Evolutionary conservation across 495 filamentous ascomycete genomes (phyloP), one percentile per base, ranked within the genome.

Genomic region (Clavariopsis aquatica): DNA sequence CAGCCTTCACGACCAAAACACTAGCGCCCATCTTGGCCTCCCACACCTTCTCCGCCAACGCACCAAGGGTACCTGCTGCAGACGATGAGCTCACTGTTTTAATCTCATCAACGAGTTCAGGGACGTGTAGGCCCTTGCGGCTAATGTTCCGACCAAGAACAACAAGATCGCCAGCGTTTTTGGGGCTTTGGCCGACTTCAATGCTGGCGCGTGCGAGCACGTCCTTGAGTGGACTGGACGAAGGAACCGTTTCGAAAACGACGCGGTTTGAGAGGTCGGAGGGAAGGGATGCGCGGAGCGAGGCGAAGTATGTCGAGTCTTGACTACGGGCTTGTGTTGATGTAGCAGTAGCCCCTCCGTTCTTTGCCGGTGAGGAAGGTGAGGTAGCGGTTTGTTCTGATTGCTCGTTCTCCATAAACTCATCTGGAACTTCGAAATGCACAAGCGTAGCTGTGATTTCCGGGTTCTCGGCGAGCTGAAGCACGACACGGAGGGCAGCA

Each of bases 81-180:
- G 49, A 55, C 15, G 70, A 22, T 17, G 38, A 43, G 2, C 8
- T 2, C 73, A 34, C 27, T 69, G 52, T 41, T 60, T 54, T 10
- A 71, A 72, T 66, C 31, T 63, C 65, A 17, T 71, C 60, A 3
- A 2, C 28, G 29, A 19, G 3, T 68, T 49, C 71, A 72, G 56
- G 70, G 75, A 59, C 46, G 62, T 66, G 49, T 58, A 63, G 34
- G 45, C 26, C 52, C 24, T 57, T 53, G 69, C 43, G 47, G 29
- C 60, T 22, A 52, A 66, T 29, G 60, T 72, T 79, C 13, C 89
- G 80, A 0, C 91, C 92, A 1, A 95, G 77, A 1, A 97, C 80
- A 3, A 96, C 77, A 22, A 96, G 78, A 72, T 93, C 91, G 1
- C 92, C 90, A 0, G 88, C 85, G 60, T 93, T 95, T 64, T 80